These are phyloP conservation scores for Trebouxiophyceae sp. DNA, from an alignment of 163 green algal species.

Conservation along the genomic window DNA sequence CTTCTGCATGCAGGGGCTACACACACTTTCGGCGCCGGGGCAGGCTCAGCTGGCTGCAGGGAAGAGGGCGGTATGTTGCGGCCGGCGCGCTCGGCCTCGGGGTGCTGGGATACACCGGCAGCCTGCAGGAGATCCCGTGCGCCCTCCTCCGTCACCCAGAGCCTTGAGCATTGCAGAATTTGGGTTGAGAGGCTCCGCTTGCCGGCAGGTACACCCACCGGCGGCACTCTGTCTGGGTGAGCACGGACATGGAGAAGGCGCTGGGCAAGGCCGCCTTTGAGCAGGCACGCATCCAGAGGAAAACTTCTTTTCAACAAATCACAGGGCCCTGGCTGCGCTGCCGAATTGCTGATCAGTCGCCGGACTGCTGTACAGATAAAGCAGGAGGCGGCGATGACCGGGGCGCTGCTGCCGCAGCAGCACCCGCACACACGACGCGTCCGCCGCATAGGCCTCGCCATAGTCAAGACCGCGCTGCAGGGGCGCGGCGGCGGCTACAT, in stretches of 20 bases:
- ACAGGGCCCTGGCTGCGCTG: background rate
- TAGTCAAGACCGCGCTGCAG: slow-evolving; percentile 3
- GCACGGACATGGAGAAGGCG: slow-evolving; percentile 7
- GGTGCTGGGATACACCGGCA: background rate
- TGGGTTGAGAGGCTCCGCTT: background rate
- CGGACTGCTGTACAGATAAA: slow-evolving; percentile 31
- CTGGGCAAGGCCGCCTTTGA: slow-evolving; percentile 25
- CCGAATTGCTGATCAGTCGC: background rate
- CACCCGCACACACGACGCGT: slow-evolving; percentile 29
- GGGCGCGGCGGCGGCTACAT: no score
- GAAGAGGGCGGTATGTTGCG: background rate
- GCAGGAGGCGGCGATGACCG: slow-evolving; percentile 25
- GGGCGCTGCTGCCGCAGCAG: slow-evolving; percentile 41
- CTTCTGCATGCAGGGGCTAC: no score
- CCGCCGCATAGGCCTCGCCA: slow-evolving; percentile 7
- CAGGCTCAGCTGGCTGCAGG: background rate
- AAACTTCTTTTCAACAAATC: background rate
- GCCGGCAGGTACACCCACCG: slow-evolving; percentile 22
- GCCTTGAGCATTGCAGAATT: background rate
- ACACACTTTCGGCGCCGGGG: background rate
- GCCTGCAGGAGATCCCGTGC: slow-evolving; percentile 22
- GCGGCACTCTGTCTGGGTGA: slow-evolving; percentile 30
- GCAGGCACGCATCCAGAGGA: slow-evolving; percentile 11
- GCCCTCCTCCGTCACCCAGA: background rate
- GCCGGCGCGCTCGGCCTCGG: background rate